Percentiles rank a stretch among this genome's conserved stretches.
Conservation (phyloP, 306 rosid species). For the Ceratonia siliqua region DNA sequence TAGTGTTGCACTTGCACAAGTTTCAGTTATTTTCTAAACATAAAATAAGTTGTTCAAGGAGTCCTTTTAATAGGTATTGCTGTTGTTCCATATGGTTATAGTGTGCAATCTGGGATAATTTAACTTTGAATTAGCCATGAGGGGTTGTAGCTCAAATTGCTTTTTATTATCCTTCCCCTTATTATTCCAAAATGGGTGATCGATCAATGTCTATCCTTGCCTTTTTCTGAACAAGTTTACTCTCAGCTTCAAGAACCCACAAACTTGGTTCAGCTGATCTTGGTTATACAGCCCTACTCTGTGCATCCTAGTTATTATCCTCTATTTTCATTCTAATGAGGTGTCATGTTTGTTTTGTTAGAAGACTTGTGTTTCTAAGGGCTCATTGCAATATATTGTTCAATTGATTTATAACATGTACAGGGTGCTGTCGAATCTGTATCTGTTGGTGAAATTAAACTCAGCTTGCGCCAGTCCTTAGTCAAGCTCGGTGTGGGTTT, state of each 20-base stretch:
- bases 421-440: conserved; percentile 94
- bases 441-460: conserved; percentile 90
- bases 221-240: conserved; percentile 3
- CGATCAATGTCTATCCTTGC: neutral
- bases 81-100: neutral
- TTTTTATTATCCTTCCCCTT: neutral
- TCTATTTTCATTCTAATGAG: conserved; percentile 20
- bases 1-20: neutral
- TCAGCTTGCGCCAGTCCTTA: conserved; percentile 90
- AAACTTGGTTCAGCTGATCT: conserved; percentile 10
- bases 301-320: conserved; percentile 19
- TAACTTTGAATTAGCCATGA: neutral
- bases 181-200: neutral
- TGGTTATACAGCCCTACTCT: conserved; percentile 1
- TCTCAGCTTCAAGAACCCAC: conserved; percentile 17
- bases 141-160: neutral
- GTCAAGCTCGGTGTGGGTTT: conserved; percentile 89
- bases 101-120: neutral
- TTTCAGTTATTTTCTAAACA: neutral
- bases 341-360: conserved; percentile 30
- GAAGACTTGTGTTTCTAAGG: conserved; percentile 26
- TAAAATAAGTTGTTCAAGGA: neutral
- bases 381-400: conserved; percentile 32
- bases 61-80: neutral
- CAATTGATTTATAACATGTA: conserved; percentile 40